phyloP scores from a whole-genome alignment of 192 early-diverging fungal genomes.

The Gigaspora rosea region DNA sequence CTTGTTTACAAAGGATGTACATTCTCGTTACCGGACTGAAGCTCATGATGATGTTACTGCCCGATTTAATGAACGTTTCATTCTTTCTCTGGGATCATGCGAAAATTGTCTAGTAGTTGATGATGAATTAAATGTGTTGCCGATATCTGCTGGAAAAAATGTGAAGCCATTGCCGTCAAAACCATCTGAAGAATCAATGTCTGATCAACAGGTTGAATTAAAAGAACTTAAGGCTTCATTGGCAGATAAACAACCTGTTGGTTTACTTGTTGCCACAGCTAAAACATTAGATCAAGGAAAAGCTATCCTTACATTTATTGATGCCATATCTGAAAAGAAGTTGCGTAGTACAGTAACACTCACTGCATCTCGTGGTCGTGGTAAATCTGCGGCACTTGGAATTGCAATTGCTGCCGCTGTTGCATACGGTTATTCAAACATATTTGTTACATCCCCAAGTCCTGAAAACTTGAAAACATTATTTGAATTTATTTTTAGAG shows the following conservation, averaged over 20 bases:
- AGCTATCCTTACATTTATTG: constrained; percentile 95
- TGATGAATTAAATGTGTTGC: constrained; percentile 97
- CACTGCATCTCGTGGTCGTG: constrained; percentile 94
- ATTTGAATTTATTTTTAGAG: constrained; percentile 98
- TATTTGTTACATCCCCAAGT: constrained; percentile 96
- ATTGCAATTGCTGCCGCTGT: constrained; percentile 93
- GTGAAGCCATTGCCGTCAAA: constrained; percentile 83
- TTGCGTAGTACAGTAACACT: constrained; percentile 89
- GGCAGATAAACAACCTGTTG: constrained; percentile 89
- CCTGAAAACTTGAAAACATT: constrained; percentile 98
- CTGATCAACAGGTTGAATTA: constrained; percentile 66
- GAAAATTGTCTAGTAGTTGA: constrained; percentile 91
- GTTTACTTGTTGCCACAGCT: constrained; percentile 75
- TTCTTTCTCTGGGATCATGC: constrained; percentile 89
- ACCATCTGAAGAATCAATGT: constrained; percentile 47
- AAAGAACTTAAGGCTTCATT: constrained; percentile 82
- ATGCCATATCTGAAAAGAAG: constrained; percentile 93
- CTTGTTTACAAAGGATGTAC: constrained; percentile 73
- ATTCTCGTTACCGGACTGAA: constrained; percentile 93
- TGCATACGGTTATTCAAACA: constrained; percentile 98
- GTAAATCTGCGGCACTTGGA: constrained; percentile 96
- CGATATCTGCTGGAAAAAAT: constrained; percentile 89
- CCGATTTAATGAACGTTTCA: constrained; percentile 97
- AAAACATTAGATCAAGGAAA: constrained; percentile 96
- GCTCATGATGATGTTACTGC: constrained; percentile 90